Percentiles rank a stretch among this genome's conserved stretches.
Evolutionary conservation across 257 asterid genomes (phyloP).

Genomic region (Plantago major): DNA sequence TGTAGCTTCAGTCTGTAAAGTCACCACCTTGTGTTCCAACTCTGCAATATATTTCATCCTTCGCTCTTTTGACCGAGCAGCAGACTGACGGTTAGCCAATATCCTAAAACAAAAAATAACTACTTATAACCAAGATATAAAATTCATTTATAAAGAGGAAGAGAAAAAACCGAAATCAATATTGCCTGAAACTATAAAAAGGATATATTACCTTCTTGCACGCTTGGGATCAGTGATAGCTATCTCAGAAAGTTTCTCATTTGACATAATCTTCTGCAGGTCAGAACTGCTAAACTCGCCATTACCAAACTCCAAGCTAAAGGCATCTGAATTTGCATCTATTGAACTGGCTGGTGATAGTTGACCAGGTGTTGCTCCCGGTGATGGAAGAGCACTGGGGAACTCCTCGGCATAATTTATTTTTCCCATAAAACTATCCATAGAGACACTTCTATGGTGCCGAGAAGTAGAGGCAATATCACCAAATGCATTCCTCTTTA

Average conservation of each 20-base stretch:
- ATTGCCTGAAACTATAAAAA: too few relatives aligned
- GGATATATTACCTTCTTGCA: not conserved
- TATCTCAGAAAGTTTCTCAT: conserved; percentile 64
- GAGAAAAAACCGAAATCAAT: too few relatives aligned
- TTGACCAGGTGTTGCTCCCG: conserved; percentile 54
- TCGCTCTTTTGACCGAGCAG: conserved; percentile 1
- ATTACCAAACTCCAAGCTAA: conserved; percentile 55
- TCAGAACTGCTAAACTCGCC: conserved; percentile 67
- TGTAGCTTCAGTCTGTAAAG: not conserved
- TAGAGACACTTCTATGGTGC: conserved; percentile 57
- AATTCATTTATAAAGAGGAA: too few relatives aligned
- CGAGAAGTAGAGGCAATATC: conserved; percentile 51
- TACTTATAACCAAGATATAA: too few relatives aligned
- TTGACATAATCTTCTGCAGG: conserved; percentile 60
- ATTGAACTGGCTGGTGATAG: conserved; percentile 44
- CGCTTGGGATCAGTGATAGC: conserved; percentile 22
- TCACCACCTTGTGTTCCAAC: not conserved
- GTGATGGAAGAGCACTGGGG: conserved; percentile 47
- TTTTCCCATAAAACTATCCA: conserved; percentile 62
- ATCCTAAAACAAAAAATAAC: not conserved
- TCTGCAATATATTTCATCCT: not conserved
- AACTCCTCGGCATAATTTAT: conserved; percentile 46
- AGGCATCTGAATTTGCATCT: conserved; percentile 40
- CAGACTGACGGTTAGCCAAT: not conserved
- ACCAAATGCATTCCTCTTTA: conserved; percentile 50